Percentiles rank a stretch among this genome's conserved stretches.
These are phyloP conservation scores for Scutellaria barbata DNA, from an alignment of 257 asterid species.

Conservation along the genomic window DNA sequence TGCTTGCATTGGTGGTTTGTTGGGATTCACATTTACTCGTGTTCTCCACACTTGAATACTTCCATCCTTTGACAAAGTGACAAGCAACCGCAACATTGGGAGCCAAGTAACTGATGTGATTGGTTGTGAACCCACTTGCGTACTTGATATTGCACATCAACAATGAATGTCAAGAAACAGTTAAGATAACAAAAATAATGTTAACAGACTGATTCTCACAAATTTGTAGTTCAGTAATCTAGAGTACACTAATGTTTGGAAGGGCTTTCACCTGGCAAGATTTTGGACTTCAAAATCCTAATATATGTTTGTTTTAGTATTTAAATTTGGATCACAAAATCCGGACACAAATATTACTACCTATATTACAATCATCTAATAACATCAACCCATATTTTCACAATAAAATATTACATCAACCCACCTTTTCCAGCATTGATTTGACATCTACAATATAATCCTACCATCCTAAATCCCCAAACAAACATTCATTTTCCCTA, in stretches of 20 bases:
- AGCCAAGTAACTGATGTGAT: conserved; percentile 93
- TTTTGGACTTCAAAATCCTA: too few relatives aligned
- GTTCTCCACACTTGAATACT: conserved; percentile 97
- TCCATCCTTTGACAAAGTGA: conserved; percentile 96
- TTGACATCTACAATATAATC: too few relatives aligned
- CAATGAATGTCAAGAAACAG: conserved; percentile 28
- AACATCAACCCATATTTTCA: too few relatives aligned
- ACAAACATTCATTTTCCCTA: too few relatives aligned
- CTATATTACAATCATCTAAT: too few relatives aligned
- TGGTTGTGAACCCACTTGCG: conserved; percentile 99
- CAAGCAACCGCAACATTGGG: conserved; percentile 80
- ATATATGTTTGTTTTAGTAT: too few relatives aligned
- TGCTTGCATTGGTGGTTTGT: conserved; percentile 90
- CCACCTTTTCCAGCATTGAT: too few relatives aligned
- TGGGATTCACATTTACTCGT: conserved; percentile 79
- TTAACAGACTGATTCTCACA: conserved; percentile 28
- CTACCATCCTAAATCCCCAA: too few relatives aligned
- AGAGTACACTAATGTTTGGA: not conserved
- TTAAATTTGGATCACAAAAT: too few relatives aligned
- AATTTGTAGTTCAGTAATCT: conserved; percentile 15
- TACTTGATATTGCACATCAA: conserved; percentile 62
- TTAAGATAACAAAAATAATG: conserved; percentile 8
- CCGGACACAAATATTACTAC: too few relatives aligned
- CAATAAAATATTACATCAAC: too few relatives aligned
- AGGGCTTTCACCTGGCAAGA: too few relatives aligned